Evolutionary conservation across 768 basidiomycete genomes (phyloP).

Genomic region (Agaricus subrufescens): DNA sequence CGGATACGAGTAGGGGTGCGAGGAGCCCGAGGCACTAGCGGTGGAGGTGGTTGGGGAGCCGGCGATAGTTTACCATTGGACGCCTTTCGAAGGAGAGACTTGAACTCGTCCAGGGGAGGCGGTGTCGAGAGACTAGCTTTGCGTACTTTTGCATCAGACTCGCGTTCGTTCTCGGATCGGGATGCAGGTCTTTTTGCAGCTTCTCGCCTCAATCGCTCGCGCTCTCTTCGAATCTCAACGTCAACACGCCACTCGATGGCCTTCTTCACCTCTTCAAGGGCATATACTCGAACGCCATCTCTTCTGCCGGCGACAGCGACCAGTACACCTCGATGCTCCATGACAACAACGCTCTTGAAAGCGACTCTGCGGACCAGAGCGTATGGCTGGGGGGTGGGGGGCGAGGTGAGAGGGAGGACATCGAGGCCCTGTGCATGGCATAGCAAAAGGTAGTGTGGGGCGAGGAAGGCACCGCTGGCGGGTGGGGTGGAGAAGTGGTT

Average conservation of each 20-base stretch:
- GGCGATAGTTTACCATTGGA: slow-evolving; percentile 30
- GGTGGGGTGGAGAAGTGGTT: slow-evolving; percentile 78
- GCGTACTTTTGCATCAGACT: slow-evolving; percentile 41
- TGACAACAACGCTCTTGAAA: slow-evolving; percentile 86
- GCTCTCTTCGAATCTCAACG: slow-evolving; percentile 69
- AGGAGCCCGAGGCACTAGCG: slow-evolving; percentile 35
- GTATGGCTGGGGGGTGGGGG: slow-evolving; percentile 73
- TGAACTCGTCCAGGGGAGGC: slow-evolving; percentile 29
- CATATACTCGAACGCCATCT: slow-evolving; percentile 86
- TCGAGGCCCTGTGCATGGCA: slow-evolving; percentile 86
- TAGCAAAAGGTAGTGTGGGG: slow-evolving; percentile 76
- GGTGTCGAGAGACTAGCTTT: slow-evolving; percentile 50
- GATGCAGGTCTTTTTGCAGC: slow-evolving; percentile 47
- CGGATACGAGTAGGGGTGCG: slow-evolving; percentile 36
- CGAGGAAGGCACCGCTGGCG: slow-evolving; percentile 71
- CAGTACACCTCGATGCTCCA: slow-evolving; percentile 89
- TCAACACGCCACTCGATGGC: slow-evolving; percentile 88
- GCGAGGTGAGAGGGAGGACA: slow-evolving; percentile 73
- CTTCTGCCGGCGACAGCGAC: slow-evolving; percentile 85
- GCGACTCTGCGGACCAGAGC: slow-evolving; percentile 76
- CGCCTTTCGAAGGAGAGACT: slow-evolving; percentile 31
- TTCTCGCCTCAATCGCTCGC: slow-evolving; percentile 66
- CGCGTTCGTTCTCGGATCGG: slow-evolving; percentile 31
- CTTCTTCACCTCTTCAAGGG: slow-evolving; percentile 80
- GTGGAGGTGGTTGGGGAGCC: slow-evolving; percentile 25